Conservation (phyloP, 192 early-diverging fungal genomes). For the Cetraspora pellucida region DNA sequence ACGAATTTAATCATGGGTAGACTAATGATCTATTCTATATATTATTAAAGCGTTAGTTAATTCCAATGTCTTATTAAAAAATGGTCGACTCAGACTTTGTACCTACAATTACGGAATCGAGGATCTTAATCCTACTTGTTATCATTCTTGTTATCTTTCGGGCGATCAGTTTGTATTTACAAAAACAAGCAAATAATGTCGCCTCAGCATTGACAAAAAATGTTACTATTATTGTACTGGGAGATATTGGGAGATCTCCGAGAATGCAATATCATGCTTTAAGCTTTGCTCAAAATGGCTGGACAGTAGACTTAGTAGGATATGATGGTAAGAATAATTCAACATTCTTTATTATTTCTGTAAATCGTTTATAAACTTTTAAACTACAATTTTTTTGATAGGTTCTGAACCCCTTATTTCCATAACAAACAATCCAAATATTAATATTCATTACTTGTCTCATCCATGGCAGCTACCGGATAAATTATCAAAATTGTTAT, state of each 20-base stretch:
- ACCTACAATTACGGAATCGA: background rate
- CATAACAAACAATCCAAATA: conserved; percentile 48
- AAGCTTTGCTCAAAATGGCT: conserved; percentile 68
- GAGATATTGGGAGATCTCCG: conserved; percentile 85
- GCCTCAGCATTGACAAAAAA: background rate
- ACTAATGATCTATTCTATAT: background rate
- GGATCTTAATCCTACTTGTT: background rate
- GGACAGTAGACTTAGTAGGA: conserved; percentile 80
- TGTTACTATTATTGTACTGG: conserved; percentile 65
- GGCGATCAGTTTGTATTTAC: background rate
- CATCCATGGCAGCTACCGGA: conserved; percentile 60
- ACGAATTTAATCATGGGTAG: background rate
- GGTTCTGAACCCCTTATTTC: background rate
- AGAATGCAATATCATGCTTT: conserved; percentile 92
- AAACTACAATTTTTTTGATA: background rate
- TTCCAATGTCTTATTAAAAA: background rate
- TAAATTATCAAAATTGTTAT: conserved; percentile 58
- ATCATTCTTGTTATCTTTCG: background rate
- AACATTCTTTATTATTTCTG: background rate
- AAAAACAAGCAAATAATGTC: background rate
- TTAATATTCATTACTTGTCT: conserved; percentile 51
- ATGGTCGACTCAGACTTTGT: background rate
- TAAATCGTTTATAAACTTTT: background rate
- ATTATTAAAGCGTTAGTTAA: background rate
- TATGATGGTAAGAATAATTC: conserved; percentile 61